A percentile compares a stretch with the other conserved stretches of the same genome.
These are phyloP conservation scores for Musa acuminata DNA, from an alignment of 176 grass and related monocot genomes.

Conservation along the genomic window DNA sequence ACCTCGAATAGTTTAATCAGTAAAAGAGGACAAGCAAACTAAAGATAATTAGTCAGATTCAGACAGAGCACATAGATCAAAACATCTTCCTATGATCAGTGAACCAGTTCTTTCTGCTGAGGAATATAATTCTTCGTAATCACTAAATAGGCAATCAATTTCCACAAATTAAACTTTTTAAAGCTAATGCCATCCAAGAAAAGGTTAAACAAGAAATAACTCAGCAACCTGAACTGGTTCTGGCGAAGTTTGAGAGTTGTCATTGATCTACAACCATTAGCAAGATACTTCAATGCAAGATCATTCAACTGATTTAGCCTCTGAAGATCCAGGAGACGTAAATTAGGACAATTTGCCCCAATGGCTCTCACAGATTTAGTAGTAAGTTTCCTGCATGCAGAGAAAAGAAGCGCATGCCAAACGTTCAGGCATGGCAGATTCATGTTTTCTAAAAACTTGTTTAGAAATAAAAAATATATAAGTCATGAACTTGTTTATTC, in stretches of 20 bases:
- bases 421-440: background rate
- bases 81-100: too few species aligned
- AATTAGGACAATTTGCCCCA: background rate
- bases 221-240: slow-evolving; percentile 2
- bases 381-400: slow-evolving; percentile 4
- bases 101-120: too few species aligned
- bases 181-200: background rate
- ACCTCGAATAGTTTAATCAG: too few species aligned
- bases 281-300: slow-evolving; percentile 1
- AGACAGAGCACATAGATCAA: too few species aligned
- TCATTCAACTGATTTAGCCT: background rate
- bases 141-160: background rate
- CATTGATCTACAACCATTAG: slow-evolving; percentile 3
- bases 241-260: background rate
- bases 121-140: too few species aligned
- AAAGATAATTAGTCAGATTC: too few species aligned
- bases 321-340: background rate
- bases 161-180: background rate
- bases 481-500: background rate
- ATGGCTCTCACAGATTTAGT: background rate
- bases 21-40: too few species aligned
- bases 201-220: background rate
- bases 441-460: background rate
- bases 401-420: background rate
- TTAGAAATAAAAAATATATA: background rate